Conservation (phyloP, 768 basidiomycete species). For the Tylopilus plumbeoviolaceoides region DNA sequence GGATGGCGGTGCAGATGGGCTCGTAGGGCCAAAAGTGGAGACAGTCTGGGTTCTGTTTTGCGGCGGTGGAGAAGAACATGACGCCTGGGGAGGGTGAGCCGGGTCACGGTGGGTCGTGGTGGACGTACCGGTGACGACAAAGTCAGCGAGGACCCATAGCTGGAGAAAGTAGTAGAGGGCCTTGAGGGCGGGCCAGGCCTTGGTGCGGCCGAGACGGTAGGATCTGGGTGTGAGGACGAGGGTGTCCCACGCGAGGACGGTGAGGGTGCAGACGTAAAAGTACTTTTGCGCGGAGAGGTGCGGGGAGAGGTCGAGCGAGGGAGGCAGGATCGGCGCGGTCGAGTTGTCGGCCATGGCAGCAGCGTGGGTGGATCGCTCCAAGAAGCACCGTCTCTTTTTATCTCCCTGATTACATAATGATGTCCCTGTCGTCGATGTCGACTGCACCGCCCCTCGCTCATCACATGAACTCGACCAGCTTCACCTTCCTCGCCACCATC, state of each 20-base stretch:
- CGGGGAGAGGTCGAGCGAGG: constrained; percentile 68
- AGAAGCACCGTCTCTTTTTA: neutral
- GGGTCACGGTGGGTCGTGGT: neutral
- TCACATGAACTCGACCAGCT: constrained; percentile 39
- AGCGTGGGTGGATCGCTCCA: neutral
- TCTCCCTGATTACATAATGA: too few relatives aligned
- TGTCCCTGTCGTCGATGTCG: too few relatives aligned
- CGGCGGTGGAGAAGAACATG: constrained; percentile 80
- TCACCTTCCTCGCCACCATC: constrained; percentile 71
- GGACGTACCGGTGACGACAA: constrained; percentile 61
- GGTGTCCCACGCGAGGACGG: constrained; percentile 87
- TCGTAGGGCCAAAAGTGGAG: constrained; percentile 77
- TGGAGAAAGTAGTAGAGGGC: constrained; percentile 70
- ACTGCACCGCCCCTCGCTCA: too few relatives aligned
- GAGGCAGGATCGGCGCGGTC: constrained; percentile 40
- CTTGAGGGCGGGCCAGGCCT: constrained; percentile 75
- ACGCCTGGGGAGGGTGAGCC: constrained; percentile 45
- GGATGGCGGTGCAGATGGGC: constrained; percentile 78
- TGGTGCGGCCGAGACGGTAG: constrained; percentile 61
- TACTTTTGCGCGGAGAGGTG: constrained; percentile 86
- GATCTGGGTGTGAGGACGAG: constrained; percentile 79
- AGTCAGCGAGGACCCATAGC: constrained; percentile 76
- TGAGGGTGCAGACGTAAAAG: constrained; percentile 85
- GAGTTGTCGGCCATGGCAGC: constrained; percentile 17
- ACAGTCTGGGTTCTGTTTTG: constrained; percentile 52